Base-by-base conservation (phyloP, 2,329 filamentous ascomycete species). In the Corinectria fuckeliana region DNA sequence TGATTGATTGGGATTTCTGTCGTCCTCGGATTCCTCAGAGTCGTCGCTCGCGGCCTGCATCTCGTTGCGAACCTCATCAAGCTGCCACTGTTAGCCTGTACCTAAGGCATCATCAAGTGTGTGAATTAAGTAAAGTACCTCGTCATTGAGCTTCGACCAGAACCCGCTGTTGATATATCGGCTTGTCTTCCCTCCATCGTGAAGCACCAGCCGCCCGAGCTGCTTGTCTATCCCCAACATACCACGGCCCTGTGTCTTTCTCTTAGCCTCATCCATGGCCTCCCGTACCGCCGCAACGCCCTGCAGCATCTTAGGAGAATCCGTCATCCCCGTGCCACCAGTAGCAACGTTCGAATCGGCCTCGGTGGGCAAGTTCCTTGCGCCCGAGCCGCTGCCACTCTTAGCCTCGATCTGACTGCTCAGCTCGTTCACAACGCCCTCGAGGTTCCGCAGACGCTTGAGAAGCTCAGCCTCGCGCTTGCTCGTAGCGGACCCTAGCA, bases 81-180 rank as follows among this genome's bases (percentile, higher is more conserved):
- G 28, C 28, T 14, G 10, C 14, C 3, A 4, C 11, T 32, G 28
- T 32, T 32, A 32, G 28, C 28, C 2, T 13, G 5, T 32, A 3
- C 28, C 3, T 5, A 32, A 14, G 28, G 28, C 28, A 3, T 4
- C 28, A 14, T 2, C 11, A 32, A 32, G 28, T 13, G 10, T 3
- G n/a, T 21, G 2, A 6, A 5, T 21, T 1, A 3, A 34, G 13
- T 11, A 8, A 18, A n/a, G 18, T 75, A 88, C 87, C 81, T 92
- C 90, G 57, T 91, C 90, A 58, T 87, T 90, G 48, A 93, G 80
- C 63, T 85, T 90, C 14, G 89, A 86, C 88, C 89, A 92, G 70
- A 92, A 91, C 10, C 85, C 88, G 72, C 86, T 91, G 75, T 89
- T 91, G 64, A 93, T 85, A 72, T 93, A 93, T 69, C 88, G 80